phyloP scores from a whole-genome alignment of 441 rosid species.

The Aquilaria agallochum region DNA sequence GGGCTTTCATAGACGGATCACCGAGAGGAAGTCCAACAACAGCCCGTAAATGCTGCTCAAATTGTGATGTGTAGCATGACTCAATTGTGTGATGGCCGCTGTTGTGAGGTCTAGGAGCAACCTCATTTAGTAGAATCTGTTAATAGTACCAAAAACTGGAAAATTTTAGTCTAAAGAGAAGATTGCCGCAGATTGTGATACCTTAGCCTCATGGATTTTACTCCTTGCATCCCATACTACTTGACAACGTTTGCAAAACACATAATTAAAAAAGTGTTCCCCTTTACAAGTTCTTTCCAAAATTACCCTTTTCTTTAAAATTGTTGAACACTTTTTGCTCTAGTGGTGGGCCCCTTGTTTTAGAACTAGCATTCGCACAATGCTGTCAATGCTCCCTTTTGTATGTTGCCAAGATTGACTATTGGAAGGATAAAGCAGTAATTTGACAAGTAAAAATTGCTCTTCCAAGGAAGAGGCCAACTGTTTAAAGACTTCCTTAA shows the following conservation, averaged over 20 bases:
- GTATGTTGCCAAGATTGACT: too few species aligned
- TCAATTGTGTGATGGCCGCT: constrained; percentile 99
- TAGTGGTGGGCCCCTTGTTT: too few species aligned
- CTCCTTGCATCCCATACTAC: too few species aligned
- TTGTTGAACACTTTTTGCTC: too few species aligned
- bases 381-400: too few species aligned
- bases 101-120: constrained; percentile 97
- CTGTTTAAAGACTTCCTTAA: too few species aligned
- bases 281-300: too few species aligned
- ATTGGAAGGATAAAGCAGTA: neutral
- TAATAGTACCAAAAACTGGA: constrained; percentile 8
- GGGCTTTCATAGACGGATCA: constrained; percentile 95
- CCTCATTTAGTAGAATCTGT: constrained; percentile 90
- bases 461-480: constrained; percentile 10
- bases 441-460: neutral
- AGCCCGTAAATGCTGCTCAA: constrained; percentile 89
- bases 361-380: too few species aligned
- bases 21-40: constrained; percentile 95
- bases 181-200: neutral
- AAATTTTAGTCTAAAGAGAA: constrained; percentile 4
- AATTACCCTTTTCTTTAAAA: too few species aligned
- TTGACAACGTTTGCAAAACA: too few species aligned
- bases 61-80: constrained; percentile 92
- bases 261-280: too few species aligned
- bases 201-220: too few species aligned